Evolutionary conservation across 1,284 basidiomycete genomes (phyloP).

Genomic region (Sporisorium exsertum): DNA sequence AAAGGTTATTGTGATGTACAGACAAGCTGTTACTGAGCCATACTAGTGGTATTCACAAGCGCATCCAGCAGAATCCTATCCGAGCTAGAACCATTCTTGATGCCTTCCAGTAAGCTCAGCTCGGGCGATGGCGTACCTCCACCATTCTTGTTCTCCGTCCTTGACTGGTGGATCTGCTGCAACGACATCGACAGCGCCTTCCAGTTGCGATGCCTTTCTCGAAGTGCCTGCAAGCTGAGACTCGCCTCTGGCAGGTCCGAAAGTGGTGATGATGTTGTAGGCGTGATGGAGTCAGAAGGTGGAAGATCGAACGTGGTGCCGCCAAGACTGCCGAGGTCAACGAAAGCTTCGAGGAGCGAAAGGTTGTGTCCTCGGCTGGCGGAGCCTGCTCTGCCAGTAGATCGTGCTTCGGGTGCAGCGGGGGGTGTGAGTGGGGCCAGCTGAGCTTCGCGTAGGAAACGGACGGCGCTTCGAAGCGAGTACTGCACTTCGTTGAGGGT

Average conservation of each 20-base stretch:
- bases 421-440: slow-evolving; percentile 39
- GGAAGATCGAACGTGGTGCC: slow-evolving; percentile 42
- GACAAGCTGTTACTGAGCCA: slow-evolving; percentile 8
- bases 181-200: slow-evolving; percentile 34
- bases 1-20: no score
- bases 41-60: slow-evolving; percentile 24
- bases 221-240: slow-evolving; percentile 38
- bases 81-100: slow-evolving; percentile 26
- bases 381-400: slow-evolving; percentile 38
- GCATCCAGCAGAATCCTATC: slow-evolving; percentile 35
- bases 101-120: slow-evolving; percentile 21
- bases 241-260: slow-evolving; percentile 20
- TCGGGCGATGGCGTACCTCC: slow-evolving; percentile 3
- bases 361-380: slow-evolving; percentile 34
- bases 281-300: not conserved
- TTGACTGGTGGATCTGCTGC: slow-evolving; percentile 26
- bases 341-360: slow-evolving; percentile 48
- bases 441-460: slow-evolving; percentile 41
- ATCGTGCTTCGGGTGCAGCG: slow-evolving; percentile 27
- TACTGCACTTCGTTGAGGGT: slow-evolving; percentile 58
- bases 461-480: slow-evolving; percentile 34
- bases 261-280: not conserved
- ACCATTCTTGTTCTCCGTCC: not conserved
- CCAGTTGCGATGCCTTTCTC: slow-evolving; percentile 45
- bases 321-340: slow-evolving; percentile 35